phyloP scores from a whole-genome alignment of 2,329 filamentous ascomycete genomes.

The Xylaria sp. region DNA sequence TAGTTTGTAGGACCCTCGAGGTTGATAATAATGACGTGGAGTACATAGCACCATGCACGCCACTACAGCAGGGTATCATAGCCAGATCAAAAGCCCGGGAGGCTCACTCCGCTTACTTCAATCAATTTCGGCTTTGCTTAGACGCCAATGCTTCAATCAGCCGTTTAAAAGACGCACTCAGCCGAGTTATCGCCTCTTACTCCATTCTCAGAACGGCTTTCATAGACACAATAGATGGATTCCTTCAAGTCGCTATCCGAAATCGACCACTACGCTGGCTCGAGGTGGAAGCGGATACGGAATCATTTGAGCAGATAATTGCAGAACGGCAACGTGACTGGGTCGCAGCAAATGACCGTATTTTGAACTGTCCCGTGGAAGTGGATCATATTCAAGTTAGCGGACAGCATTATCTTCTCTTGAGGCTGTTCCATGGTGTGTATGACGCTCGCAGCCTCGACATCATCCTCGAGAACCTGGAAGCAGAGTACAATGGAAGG shows the following conservation, averaged over 20 bases:
- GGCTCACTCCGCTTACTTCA: slow-evolving; percentile 72
- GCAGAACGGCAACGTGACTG: slow-evolving; percentile 52
- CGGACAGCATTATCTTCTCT: slow-evolving; percentile 50
- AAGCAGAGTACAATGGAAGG: slow-evolving; percentile 53
- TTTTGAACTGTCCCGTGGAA: slow-evolving; percentile 59
- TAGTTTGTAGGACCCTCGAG: slow-evolving; percentile 58
- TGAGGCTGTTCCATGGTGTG: slow-evolving; percentile 83
- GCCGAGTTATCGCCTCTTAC: slow-evolving; percentile 53
- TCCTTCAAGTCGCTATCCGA: slow-evolving; percentile 72
- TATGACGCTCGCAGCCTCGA: slow-evolving; percentile 85
- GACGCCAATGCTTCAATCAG: slow-evolving; percentile 48
- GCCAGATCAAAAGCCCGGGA: slow-evolving; percentile 66
- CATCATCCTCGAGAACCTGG: slow-evolving; percentile 67
- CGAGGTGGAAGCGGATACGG: slow-evolving; percentile 38
- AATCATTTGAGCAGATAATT: slow-evolving; percentile 44
- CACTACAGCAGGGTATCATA: slow-evolving; percentile 86
- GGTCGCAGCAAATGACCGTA: slow-evolving; percentile 56
- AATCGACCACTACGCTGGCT: slow-evolving; percentile 51
- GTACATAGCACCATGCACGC: slow-evolving; percentile 79
- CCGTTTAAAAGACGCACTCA: slow-evolving; percentile 63
- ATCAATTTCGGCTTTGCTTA: slow-evolving; percentile 70
- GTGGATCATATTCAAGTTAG: slow-evolving; percentile 48
- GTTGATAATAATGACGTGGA: slow-evolving; percentile 64
- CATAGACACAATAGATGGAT: slow-evolving; percentile 73
- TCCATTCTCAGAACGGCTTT: slow-evolving; percentile 77